These are phyloP conservation scores for Penicillium verrucosum DNA, from an alignment of 2,329 filamentous ascomycete genomes.

Conservation along the genomic window DNA sequence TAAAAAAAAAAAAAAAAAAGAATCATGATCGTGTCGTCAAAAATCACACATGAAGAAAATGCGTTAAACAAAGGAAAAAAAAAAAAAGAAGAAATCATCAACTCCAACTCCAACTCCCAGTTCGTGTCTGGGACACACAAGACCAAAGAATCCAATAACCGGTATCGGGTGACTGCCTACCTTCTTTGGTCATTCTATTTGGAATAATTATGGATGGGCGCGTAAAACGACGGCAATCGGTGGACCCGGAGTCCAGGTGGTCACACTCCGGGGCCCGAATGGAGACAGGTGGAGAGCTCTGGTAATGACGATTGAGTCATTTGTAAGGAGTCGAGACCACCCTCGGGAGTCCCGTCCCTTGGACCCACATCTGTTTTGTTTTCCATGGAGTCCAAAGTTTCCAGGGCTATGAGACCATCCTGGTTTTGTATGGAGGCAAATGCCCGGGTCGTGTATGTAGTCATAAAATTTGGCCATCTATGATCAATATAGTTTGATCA, in stretches of 20 bases:
- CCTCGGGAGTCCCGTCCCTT: background rate
- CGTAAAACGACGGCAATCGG: background rate
- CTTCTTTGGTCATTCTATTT: background rate
- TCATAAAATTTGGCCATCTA: background rate
- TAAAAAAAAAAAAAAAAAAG: background rate
- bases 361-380: background rate
- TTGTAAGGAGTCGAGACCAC: background rate
- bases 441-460: background rate
- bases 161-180: background rate
- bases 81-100: background rate
- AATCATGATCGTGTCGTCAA: conserved; percentile 5
- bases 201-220: background rate
- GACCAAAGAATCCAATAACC: background rate
- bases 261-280: background rate
- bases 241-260: background rate
- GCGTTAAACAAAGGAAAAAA: background rate
- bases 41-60: background rate
- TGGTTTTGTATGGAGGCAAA: background rate
- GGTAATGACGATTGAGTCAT: background rate
- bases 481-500: background rate
- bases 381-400: background rate
- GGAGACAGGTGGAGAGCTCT: background rate
- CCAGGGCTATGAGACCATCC: background rate
- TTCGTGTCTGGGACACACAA: background rate
- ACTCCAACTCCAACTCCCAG: background rate